Evolutionary conservation across 129 eudicot species (phyloP).

Genomic region (Ambrosia trifida): DNA sequence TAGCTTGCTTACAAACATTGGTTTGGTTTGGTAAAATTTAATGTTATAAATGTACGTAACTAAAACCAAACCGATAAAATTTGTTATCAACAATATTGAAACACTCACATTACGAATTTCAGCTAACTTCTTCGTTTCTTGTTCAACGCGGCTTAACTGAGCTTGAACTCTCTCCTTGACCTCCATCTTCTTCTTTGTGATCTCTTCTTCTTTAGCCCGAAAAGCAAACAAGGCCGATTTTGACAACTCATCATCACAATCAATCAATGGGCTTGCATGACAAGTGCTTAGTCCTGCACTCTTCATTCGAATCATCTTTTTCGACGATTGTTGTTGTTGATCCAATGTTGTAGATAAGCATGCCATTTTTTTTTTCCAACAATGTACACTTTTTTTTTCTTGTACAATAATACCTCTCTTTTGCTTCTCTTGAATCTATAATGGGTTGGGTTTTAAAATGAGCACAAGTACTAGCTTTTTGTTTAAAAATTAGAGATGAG

Average conservation of each 20-base stretch:
- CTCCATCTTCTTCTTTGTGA: slow-evolving; percentile 74
- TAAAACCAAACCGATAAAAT: too few relatives aligned
- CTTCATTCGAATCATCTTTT: slow-evolving; percentile 43
- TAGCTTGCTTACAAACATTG: too few relatives aligned
- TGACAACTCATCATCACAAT: slow-evolving; percentile 67
- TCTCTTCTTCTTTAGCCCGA: slow-evolving; percentile 89
- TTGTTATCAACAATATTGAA: not conserved
- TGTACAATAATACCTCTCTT: slow-evolving; percentile 29
- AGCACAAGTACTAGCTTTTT: slow-evolving; percentile 18
- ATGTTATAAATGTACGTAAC: too few relatives aligned
- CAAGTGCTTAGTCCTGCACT: slow-evolving; percentile 41
- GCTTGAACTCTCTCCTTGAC: slow-evolving; percentile 71
- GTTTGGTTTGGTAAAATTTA: too few relatives aligned
- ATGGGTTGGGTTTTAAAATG: slow-evolving; percentile 21
- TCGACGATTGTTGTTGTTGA: slow-evolving; percentile 42
- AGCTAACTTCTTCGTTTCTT: slow-evolving; percentile 68
- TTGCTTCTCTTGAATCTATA: slow-evolving; percentile 32
- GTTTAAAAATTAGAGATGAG: slow-evolving; percentile 22
- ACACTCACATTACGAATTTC: slow-evolving; percentile 67
- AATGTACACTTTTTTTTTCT: slow-evolving; percentile 1
- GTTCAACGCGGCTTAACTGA: slow-evolving; percentile 75
- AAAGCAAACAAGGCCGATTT: slow-evolving; percentile 63
- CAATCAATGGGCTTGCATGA: slow-evolving; percentile 47
- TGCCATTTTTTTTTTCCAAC: slow-evolving; percentile 34
- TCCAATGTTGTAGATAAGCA: slow-evolving; percentile 37